Percentiles rank a stretch among this genome's conserved stretches.
Conservation (phyloP, 139 green algal genomes). For the Gonium pectorale region DNA sequence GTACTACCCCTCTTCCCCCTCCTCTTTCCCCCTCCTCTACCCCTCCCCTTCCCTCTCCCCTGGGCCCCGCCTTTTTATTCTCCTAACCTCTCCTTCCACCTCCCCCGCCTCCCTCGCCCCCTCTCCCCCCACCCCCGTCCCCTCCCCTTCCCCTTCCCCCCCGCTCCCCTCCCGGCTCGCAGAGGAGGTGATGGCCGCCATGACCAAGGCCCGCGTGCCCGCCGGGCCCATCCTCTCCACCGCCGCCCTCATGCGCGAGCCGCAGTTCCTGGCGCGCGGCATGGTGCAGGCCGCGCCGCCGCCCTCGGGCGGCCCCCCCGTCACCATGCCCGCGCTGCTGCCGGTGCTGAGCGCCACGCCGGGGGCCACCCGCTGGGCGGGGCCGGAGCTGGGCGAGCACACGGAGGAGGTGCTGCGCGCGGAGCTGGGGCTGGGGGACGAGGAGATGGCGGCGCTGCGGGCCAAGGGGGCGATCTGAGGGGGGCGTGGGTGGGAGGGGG, state of each 20-base stretch:
- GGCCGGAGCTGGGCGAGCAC: slow-evolving; percentile 79
- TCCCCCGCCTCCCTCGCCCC: too few species aligned
- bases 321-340: slow-evolving; percentile 73
- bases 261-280: slow-evolving; percentile 44
- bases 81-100: too few species aligned
- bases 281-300: slow-evolving; percentile 69
- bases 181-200: slow-evolving; percentile 68
- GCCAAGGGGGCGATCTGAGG: slow-evolving; percentile 40
- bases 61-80: too few species aligned
- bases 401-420: slow-evolving; percentile 74
- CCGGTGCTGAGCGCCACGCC: slow-evolving; percentile 68
- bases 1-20: too few species aligned
- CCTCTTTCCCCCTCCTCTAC: too few species aligned
- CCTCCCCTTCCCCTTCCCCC: neutral
- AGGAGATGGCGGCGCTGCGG: slow-evolving; percentile 60
- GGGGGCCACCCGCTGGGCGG: slow-evolving; percentile 76
- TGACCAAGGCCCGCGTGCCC: slow-evolving; percentile 72
- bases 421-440: slow-evolving; percentile 62
- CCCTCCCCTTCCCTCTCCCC: too few species aligned
- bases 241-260: slow-evolving; percentile 67
- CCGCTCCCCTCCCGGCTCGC: neutral
- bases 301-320: slow-evolving; percentile 29
- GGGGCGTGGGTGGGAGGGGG: neutral
- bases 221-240: slow-evolving; percentile 75
- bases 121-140: neutral